A percentile compares a stretch with the other conserved stretches of the same genome.
These are phyloP conservation scores for Candida endomychidarum DNA, from an alignment of 805 yeast genomes.

Conservation along the genomic window DNA sequence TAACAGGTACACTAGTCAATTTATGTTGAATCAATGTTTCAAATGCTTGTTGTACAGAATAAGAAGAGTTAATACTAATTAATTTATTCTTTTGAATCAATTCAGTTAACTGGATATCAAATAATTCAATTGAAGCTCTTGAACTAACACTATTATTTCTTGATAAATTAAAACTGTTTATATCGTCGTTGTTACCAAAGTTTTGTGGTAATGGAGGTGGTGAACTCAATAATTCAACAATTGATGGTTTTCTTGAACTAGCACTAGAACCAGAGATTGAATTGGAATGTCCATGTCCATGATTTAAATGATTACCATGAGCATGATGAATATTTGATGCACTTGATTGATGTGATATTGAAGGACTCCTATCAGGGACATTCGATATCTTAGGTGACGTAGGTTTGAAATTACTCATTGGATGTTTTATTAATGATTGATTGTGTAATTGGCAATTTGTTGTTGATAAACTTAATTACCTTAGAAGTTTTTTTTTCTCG, in stretches of 20 bases:
- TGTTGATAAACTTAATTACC: no score
- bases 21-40: constrained; percentile 69
- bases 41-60: constrained; percentile 86
- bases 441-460: no score
- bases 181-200: constrained; percentile 38
- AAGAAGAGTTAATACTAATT: constrained; percentile 61
- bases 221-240: constrained; percentile 71
- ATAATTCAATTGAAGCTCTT: constrained; percentile 56
- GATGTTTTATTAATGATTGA: background rate
- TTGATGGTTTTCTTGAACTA: constrained; percentile 54
- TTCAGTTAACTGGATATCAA: constrained; percentile 66
- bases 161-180: constrained; percentile 39
- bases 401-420: constrained; percentile 8
- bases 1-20: constrained; percentile 84
- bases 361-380: constrained; percentile 8
- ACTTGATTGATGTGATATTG: constrained; percentile 9
- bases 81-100: constrained; percentile 78
- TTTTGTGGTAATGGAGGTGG: constrained; percentile 64
- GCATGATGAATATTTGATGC: constrained; percentile 4
- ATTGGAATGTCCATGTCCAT: constrained; percentile 5
- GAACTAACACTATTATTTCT: constrained; percentile 33
- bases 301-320: background rate
- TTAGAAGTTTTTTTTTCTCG: background rate
- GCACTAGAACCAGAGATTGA: background rate
- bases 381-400: constrained; percentile 9